These are phyloP conservation scores for Saturnispora quitensis DNA, from an alignment of 805 yeast genomes.

Conservation along the genomic window DNA sequence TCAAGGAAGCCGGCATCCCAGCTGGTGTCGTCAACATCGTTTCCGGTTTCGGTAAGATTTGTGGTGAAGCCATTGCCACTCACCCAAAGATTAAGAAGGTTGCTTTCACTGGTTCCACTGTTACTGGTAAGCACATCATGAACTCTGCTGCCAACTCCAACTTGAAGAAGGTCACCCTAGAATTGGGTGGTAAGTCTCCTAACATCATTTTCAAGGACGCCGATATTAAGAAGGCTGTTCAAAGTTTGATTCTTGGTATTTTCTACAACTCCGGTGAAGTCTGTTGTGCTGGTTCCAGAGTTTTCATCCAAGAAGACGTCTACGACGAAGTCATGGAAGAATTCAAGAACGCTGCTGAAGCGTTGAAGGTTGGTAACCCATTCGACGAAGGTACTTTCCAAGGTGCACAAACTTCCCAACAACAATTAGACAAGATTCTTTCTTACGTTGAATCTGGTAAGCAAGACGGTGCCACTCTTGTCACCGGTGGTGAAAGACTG, in stretches of 20 bases:
- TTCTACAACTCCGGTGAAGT: slow-evolving; percentile 78
- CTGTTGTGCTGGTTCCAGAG: slow-evolving; percentile 76
- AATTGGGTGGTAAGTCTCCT: slow-evolving; percentile 80
- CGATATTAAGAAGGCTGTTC: slow-evolving; percentile 40
- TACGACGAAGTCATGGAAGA: slow-evolving; percentile 53
- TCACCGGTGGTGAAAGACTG: slow-evolving; percentile 62
- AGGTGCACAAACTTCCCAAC: slow-evolving; percentile 71
- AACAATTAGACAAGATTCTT: slow-evolving; percentile 61
- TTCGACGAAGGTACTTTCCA: slow-evolving; percentile 58
- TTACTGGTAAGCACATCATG: slow-evolving; percentile 65
- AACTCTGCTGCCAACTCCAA: slow-evolving; percentile 56
- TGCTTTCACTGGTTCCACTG: slow-evolving; percentile 79
- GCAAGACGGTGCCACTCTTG: slow-evolving; percentile 54
- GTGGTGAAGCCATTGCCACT: slow-evolving; percentile 62
- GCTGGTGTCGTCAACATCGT: slow-evolving; percentile 67
- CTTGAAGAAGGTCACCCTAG: slow-evolving; percentile 66
- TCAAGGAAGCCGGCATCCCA: slow-evolving; percentile 64
- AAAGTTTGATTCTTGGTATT: slow-evolving; percentile 55
- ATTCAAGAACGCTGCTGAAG: slow-evolving; percentile 51
- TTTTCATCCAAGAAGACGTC: slow-evolving; percentile 62
- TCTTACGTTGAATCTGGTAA: slow-evolving; percentile 60
- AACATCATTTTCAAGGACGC: slow-evolving; percentile 67
- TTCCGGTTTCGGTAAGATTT: slow-evolving; percentile 65
- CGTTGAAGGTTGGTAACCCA: slow-evolving; percentile 65
- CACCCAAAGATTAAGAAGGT: slow-evolving; percentile 66